These are phyloP conservation scores for Scopulariopsis brevicaulis DNA, from an alignment of 2,329 filamentous ascomycete species.

Conservation along the genomic window DNA sequence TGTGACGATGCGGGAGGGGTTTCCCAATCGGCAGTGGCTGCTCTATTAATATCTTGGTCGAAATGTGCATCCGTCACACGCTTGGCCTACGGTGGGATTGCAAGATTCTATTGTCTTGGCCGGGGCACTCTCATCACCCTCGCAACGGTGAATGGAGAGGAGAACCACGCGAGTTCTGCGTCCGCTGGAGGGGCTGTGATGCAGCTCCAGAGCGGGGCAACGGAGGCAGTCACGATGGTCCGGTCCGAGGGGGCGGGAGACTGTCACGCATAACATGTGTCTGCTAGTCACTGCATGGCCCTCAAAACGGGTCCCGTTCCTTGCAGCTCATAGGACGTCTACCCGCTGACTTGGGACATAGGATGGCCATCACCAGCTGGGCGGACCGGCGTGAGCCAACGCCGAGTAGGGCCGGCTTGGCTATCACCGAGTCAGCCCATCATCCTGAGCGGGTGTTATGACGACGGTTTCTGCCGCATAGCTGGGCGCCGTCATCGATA, in stretches of 20 bases:
- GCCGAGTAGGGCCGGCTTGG: not conserved
- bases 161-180: not conserved
- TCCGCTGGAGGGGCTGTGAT: not conserved
- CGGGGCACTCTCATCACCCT: not conserved
- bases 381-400: not conserved
- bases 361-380: not conserved
- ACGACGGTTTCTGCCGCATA: too few relatives aligned
- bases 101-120: not conserved
- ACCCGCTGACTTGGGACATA: not conserved
- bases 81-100: not conserved
- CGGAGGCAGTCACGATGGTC: not conserved
- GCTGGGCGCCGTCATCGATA: too few relatives aligned
- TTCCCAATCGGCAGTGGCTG: not conserved
- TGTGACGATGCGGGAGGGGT: not conserved
- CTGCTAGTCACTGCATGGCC: not conserved
- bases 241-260: not conserved
- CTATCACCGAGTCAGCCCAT: too few relatives aligned
- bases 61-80: not conserved
- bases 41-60: not conserved
- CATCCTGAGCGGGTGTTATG: too few relatives aligned
- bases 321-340: not conserved
- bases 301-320: not conserved
- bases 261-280: not conserved
- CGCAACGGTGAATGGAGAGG: not conserved
- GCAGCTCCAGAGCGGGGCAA: not conserved